Evolutionary conservation across 106 monocot species (phyloP), one percentile per base, ranked within the genome.

Genomic region (Acorus gramineus): DNA sequence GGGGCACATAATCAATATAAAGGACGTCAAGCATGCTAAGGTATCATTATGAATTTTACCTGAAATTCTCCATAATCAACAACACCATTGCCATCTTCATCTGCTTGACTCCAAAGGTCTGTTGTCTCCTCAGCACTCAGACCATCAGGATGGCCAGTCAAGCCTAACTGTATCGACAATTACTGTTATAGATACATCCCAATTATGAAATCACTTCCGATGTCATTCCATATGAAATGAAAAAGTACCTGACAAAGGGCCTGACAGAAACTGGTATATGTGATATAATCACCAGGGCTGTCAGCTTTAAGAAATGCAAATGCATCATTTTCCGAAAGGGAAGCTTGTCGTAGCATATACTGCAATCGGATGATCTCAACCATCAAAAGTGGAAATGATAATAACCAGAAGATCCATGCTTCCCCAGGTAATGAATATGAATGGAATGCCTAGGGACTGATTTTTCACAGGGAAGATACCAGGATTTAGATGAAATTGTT

Each of bases 281-380:
- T 87, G 55, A 96, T 83, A 67, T 68, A 83, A 70, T 85, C 91
- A 65, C 85, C 84, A 47, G 82, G 63, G 66, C 77, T 83, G 62
- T 88, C 96, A 54, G 56, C 91, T 80, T 85, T 96, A 47, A 96
- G 80, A 50, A 96, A 83, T 3, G 80, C 90, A 83, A 85, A 96
- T 63, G 96, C 87, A 77, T 81, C 75, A 3, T 81, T 73, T 75
- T 91, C 90, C 28, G 82, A 69, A 53, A 87, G 77, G 55, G 87
- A 81, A 46, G 90, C 83, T 57, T 70, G 66, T 14, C 64, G 57
- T 4, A 91, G 75, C 57, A 80, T 57, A 77, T 85, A 77, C 96
- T 96, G 80, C 28, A 28, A 28, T 28, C 28, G 28, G 28, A 28
- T 28, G 28, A 28, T 28, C 28, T 28, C 28, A 28, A 28, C 28